Conservation (phyloP, 2,329 filamentous ascomycete species). For the Fusarium kyushuense region DNA sequence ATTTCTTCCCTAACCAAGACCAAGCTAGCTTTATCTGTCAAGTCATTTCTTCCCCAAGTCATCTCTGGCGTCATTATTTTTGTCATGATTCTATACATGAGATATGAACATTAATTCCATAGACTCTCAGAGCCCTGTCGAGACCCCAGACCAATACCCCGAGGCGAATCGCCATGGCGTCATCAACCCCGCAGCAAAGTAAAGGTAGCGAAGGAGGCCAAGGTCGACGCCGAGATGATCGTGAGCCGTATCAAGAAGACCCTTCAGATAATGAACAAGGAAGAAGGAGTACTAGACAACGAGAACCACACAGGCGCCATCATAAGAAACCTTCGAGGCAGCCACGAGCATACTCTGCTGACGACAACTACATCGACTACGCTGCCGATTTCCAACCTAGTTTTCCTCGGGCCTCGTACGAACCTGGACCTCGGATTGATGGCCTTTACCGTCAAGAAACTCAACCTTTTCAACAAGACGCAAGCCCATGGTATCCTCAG, state of each 20-base stretch:
- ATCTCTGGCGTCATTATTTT: background rate
- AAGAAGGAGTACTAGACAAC: background rate
- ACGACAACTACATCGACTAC: background rate
- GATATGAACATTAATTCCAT: background rate
- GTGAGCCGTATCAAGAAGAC: background rate
- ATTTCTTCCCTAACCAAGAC: background rate
- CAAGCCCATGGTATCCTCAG: background rate
- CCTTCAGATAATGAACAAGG: background rate
- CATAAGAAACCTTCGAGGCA: background rate
- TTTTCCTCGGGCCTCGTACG: background rate
- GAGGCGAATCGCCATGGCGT: conserved; percentile 7
- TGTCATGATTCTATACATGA: background rate
- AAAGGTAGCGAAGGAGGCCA: background rate
- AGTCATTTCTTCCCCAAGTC: background rate
- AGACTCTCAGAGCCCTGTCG: too few relatives aligned
- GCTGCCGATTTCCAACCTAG: background rate
- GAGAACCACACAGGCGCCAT: background rate
- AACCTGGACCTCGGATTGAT: background rate
- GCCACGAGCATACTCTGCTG: conserved; percentile 1
- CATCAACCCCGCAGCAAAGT: conserved; percentile 12
- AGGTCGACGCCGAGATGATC: background rate
- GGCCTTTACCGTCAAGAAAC: background rate
- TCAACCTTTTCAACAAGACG: background rate
- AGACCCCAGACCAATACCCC: background rate
- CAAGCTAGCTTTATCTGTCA: too few relatives aligned